Percentiles rank a stretch among this genome's conserved stretches.
Evolutionary conservation across 2,329 filamentous ascomycete genomes (phyloP).

Genomic region (Raffaelea deltoideospora): DNA sequence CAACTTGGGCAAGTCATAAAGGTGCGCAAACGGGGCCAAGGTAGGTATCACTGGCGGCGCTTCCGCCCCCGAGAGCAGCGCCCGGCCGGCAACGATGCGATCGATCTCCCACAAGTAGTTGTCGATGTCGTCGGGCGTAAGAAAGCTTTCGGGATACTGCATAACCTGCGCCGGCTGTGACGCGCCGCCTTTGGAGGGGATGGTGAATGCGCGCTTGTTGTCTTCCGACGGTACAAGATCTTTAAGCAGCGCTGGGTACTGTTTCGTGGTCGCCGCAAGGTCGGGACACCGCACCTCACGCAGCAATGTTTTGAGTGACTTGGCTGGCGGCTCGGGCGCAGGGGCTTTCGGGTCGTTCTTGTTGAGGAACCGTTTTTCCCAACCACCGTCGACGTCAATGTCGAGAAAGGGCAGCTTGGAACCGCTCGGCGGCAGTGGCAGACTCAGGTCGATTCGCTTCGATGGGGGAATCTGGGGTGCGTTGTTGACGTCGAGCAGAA

Average conservation of each 20-base stretch:
- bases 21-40: constrained; percentile 32
- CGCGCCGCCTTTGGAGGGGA: too few relatives aligned
- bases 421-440: constrained; percentile 25
- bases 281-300: constrained; percentile 35
- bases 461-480: constrained; percentile 61
- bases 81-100: constrained; percentile 26
- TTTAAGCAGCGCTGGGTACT: constrained; percentile 41
- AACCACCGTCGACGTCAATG: constrained; percentile 50
- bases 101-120: constrained; percentile 58
- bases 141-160: constrained; percentile 44
- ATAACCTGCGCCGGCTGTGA: background rate
- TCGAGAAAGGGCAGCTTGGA: constrained; percentile 52
- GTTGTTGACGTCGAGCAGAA: constrained; percentile 81
- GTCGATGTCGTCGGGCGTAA: constrained; percentile 56
- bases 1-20: constrained; percentile 12
- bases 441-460: constrained; percentile 57
- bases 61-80: constrained; percentile 16
- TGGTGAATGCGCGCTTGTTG: constrained; percentile 15
- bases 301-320: constrained; percentile 34
- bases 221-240: constrained; percentile 29
- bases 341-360: constrained; percentile 76
- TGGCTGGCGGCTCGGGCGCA: constrained; percentile 37
- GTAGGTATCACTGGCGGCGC: constrained; percentile 25
- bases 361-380: constrained; percentile 52
- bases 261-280: constrained; percentile 41